These are phyloP conservation scores for Lippia alba DNA, from an alignment of 305 asterid species.

Conservation along the genomic window DNA sequence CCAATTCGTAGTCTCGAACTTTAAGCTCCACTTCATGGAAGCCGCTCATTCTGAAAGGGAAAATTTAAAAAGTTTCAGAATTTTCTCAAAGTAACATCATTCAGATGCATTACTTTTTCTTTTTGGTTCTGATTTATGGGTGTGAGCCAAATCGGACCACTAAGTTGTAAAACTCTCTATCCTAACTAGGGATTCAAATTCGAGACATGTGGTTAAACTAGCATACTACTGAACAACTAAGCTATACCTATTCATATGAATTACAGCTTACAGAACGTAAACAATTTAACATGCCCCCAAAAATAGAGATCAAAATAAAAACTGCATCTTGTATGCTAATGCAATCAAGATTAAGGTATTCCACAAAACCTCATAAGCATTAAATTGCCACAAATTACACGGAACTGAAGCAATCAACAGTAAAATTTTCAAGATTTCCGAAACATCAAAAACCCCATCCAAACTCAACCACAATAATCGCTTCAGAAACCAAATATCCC, in stretches of 20 bases:
- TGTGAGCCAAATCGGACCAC: no score
- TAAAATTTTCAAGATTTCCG: constrained; percentile 2
- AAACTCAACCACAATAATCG: constrained; percentile 20
- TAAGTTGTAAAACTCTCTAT: no score
- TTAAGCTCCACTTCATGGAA: constrained; percentile 81
- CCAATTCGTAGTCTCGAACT: constrained; percentile 94
- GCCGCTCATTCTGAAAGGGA: constrained; percentile 58
- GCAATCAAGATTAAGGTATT: constrained; percentile 13
- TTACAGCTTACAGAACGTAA: no score
- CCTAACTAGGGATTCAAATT: no score
- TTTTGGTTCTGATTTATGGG: no score
- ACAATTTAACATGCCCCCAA: no score
- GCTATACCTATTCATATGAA: background rate
- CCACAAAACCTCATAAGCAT: background rate
- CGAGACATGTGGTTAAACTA: no score
- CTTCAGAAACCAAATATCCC: constrained; percentile 5
- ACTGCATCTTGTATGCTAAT: background rate
- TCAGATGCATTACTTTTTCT: background rate
- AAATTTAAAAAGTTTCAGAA: background rate
- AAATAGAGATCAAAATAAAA: no score
- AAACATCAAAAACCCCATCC: constrained; percentile 11
- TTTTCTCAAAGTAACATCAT: background rate
- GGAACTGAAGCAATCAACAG: constrained; percentile 4
- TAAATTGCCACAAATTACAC: background rate
- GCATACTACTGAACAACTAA: no score